Conservation (phyloP, 805 yeast species). For the Zygoascus biomembranicola region DNA sequence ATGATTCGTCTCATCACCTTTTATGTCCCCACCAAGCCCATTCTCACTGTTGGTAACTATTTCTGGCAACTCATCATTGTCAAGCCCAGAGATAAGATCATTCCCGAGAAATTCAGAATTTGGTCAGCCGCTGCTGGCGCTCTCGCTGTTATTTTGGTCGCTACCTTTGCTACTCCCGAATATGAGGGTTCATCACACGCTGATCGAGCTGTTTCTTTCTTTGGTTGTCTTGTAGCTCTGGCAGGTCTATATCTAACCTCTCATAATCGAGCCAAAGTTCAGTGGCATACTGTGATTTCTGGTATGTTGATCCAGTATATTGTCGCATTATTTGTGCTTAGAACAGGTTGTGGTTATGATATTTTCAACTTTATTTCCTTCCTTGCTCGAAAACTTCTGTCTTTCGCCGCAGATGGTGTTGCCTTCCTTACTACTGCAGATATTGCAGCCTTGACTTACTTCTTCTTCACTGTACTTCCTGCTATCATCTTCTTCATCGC, state of each 20-base stretch:
- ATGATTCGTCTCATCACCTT: conserved; percentile 46
- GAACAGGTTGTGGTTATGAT: conserved; percentile 53
- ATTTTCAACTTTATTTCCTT: conserved; percentile 52
- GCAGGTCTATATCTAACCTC: conserved; percentile 39
- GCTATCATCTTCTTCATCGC: conserved; percentile 58
- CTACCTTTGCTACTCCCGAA: conserved; percentile 44
- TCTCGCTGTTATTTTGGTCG: conserved; percentile 41
- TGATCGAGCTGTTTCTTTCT: conserved; percentile 52
- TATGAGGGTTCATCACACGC: conserved; percentile 37
- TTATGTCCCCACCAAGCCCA: conserved; percentile 35
- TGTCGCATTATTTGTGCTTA: conserved; percentile 50
- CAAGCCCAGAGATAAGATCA: conserved; percentile 16
- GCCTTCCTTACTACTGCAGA: conserved; percentile 44
- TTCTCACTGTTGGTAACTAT: conserved; percentile 25
- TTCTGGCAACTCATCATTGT: conserved; percentile 26
- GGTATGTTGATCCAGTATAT: conserved; percentile 55
- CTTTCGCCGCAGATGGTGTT: conserved; percentile 52
- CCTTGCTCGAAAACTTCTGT: conserved; percentile 48
- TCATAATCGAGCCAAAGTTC: conserved; percentile 36
- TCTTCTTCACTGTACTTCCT: conserved; percentile 53
- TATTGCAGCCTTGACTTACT: conserved; percentile 36
- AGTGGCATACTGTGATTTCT: conserved; percentile 53
- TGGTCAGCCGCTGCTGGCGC: conserved; percentile 39
- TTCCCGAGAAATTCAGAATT: conserved; percentile 39
- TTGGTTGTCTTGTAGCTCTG: conserved; percentile 44